phyloP scores from a whole-genome alignment of 306 rosid genomes.

The Ziziphus jujuba region DNA sequence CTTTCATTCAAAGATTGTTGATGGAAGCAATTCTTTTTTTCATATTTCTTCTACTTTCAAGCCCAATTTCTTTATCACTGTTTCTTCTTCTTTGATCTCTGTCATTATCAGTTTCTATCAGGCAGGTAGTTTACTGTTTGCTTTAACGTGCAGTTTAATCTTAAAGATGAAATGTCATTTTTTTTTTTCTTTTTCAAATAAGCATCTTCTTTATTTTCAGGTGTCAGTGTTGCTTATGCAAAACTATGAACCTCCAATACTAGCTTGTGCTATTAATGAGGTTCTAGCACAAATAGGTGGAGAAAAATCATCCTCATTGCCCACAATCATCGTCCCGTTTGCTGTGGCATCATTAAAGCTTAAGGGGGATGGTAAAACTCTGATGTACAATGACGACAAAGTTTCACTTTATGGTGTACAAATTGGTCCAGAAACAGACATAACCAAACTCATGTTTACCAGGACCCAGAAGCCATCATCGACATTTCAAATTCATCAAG shows the following conservation, averaged over 20 bases:
- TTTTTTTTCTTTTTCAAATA: not conserved
- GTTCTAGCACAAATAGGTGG: conserved; percentile 48
- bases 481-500: conserved; percentile 54
- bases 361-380: conserved; percentile 46
- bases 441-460: conserved; percentile 33
- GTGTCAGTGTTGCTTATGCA: conserved; percentile 65
- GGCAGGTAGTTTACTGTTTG: not conserved
- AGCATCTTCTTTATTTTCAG: conserved; percentile 32
- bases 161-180: not conserved
- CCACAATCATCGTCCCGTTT: conserved; percentile 62
- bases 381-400: conserved; percentile 26
- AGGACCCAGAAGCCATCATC: conserved; percentile 53
- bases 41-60: too few relatives aligned
- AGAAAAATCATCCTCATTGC: conserved; percentile 38
- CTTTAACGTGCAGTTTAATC: conserved; percentile 1
- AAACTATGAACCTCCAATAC: conserved; percentile 64
- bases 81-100: too few relatives aligned
- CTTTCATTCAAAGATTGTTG: too few relatives aligned
- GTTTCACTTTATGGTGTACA: conserved; percentile 45
- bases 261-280: conserved; percentile 73
- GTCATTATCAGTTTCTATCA: too few relatives aligned
- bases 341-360: conserved; percentile 56
- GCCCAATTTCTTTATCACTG: too few relatives aligned
- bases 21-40: too few relatives aligned
- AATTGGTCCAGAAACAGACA: conserved; percentile 58